phyloP scores from a whole-genome alignment of 768 basidiomycete species.

The Lactifluus rugatus region DNA sequence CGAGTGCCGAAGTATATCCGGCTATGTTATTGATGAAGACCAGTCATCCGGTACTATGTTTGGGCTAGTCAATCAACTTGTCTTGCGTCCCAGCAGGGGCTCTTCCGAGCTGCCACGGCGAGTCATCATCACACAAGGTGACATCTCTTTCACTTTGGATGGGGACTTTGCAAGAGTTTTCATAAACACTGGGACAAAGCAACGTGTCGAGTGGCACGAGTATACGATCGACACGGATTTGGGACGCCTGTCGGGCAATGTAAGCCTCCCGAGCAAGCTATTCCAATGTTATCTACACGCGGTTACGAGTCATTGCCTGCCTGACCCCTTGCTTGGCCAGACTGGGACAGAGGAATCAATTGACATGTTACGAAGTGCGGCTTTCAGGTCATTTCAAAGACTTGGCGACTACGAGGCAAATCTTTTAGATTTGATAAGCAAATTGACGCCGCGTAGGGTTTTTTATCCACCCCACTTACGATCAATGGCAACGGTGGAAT shows the following conservation, averaged over 20 bases:
- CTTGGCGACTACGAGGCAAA: constrained; percentile 15
- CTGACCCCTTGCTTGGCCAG: constrained; percentile 36
- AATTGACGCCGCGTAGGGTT: background rate
- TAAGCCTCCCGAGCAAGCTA: constrained; percentile 25
- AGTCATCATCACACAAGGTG: constrained; percentile 6
- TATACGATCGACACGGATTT: constrained; percentile 27
- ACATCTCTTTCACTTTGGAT: background rate
- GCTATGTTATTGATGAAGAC: constrained; percentile 32
- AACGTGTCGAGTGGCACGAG: constrained; percentile 20
- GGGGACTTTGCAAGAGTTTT: background rate
- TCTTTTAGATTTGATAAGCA: background rate
- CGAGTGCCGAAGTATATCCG: constrained; percentile 33
- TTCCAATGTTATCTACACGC: constrained; percentile 39
- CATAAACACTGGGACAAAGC: background rate
- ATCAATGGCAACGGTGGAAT: background rate
- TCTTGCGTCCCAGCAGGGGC: background rate
- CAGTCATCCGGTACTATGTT: constrained; percentile 38
- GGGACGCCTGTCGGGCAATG: constrained; percentile 24
- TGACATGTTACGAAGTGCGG: constrained; percentile 30
- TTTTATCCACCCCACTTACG: background rate
- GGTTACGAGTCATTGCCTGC: constrained; percentile 32
- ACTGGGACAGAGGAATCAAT: constrained; percentile 39
- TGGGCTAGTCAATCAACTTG: constrained; percentile 30
- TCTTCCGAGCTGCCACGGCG: background rate
- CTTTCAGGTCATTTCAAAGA: constrained; percentile 33